Conservation (phyloP, 2,329 filamentous ascomycete genomes). For the Dothistroma septosporum region DNA sequence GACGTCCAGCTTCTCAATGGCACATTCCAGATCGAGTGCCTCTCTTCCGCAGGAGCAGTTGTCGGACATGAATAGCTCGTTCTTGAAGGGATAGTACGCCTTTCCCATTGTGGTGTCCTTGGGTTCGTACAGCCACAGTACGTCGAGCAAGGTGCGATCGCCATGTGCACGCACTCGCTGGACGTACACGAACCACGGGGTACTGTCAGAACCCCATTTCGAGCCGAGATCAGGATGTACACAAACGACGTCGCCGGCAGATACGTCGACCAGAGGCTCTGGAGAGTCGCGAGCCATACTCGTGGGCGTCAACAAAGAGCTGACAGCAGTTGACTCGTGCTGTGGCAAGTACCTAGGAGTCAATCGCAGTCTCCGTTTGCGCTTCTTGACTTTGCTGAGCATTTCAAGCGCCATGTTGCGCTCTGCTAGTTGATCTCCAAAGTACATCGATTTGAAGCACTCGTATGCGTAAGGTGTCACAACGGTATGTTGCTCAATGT, state of each 20-base stretch:
- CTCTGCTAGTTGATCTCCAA: conserved; percentile 49
- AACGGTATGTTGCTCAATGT: conserved; percentile 47
- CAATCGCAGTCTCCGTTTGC: conserved; percentile 26
- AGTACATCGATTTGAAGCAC: conserved; percentile 62
- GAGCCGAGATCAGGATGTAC: conserved; percentile 48
- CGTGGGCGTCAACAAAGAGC: neutral
- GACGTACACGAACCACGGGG: conserved; percentile 66
- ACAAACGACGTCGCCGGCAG: conserved; percentile 49
- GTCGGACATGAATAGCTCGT: conserved; percentile 73
- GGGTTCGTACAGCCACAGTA: conserved; percentile 71
- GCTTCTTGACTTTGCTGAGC: conserved; percentile 8
- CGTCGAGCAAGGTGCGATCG: conserved; percentile 50
- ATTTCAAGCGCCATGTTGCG: conserved; percentile 21
- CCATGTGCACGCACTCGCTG: conserved; percentile 48
- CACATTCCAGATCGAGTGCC: conserved; percentile 52
- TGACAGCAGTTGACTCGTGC: neutral
- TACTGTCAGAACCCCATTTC: conserved; percentile 51
- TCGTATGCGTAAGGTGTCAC: conserved; percentile 66
- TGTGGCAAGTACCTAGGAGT: conserved; percentile 18
- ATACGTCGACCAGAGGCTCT: conserved; percentile 27
- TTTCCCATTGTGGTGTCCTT: conserved; percentile 65
- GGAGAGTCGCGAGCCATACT: conserved; percentile 1
- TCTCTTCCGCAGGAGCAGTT: conserved; percentile 65
- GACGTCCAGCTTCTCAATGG: conserved; percentile 56
- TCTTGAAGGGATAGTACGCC: conserved; percentile 63